Conservation (phyloP, 176 grass and related monocot species). For the Dactylis glomerata region DNA sequence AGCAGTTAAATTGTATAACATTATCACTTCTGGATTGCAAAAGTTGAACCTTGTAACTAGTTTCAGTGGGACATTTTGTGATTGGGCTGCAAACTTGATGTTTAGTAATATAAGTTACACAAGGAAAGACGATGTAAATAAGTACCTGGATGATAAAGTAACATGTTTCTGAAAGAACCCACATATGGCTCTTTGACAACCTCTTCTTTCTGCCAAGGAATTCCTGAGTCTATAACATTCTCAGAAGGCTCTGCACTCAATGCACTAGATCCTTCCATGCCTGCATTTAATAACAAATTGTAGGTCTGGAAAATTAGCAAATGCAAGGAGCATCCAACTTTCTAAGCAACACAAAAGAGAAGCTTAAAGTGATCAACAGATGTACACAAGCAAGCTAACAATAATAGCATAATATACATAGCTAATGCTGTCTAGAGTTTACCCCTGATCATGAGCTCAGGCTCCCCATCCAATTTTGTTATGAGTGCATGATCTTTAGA, state of each 20-base stretch:
- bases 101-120: constrained; percentile 5
- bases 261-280: constrained; percentile 21
- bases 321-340: not conserved
- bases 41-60: constrained; percentile 1
- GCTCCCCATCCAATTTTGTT: constrained; percentile 40
- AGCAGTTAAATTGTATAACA: constrained; percentile 29
- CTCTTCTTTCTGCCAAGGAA: constrained; percentile 53
- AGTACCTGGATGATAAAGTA: constrained; percentile 67
- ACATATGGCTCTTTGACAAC: constrained; percentile 49
- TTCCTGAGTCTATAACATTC: constrained; percentile 23
- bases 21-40: constrained; percentile 11
- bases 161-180: constrained; percentile 62
- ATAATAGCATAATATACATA: not conserved
- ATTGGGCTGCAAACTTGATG: constrained; percentile 17
- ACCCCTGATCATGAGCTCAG: constrained; percentile 51
- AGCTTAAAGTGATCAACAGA: not conserved
- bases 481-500: constrained; percentile 39
- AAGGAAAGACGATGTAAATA: not conserved
- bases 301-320: not conserved
- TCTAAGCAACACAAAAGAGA: not conserved
- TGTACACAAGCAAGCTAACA: constrained; percentile 7
- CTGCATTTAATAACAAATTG: constrained; percentile 43
- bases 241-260: constrained; percentile 29
- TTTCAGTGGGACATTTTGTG: not conserved
- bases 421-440: constrained; percentile 13